Conservation (phyloP, 139 green algal species). For the Chlorella ohadii region DNA sequence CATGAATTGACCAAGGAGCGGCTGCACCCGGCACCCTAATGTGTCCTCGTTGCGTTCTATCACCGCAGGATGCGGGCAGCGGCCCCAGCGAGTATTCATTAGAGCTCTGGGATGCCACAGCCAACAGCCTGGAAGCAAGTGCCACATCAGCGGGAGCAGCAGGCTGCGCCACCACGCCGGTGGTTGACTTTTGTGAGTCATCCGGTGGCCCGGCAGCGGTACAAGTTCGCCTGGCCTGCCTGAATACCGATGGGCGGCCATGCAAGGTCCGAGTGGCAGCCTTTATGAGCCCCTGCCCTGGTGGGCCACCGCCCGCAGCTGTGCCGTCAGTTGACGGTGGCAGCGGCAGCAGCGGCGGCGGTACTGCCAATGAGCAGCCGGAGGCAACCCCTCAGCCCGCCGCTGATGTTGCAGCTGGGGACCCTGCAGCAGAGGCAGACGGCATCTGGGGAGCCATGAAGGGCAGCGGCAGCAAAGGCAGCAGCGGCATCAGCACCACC, state of each 20-base stretch:
- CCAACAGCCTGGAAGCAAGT: neutral
- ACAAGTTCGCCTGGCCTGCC: neutral
- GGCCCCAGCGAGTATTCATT: neutral
- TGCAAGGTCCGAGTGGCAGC: neutral
- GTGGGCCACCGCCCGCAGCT: neutral
- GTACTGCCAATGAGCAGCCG: neutral
- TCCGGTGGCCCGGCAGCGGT: neutral
- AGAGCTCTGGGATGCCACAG: neutral
- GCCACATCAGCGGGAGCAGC: neutral
- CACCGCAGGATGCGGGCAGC: neutral
- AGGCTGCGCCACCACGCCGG: slow-evolving; percentile 8
- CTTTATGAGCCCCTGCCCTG: slow-evolving; percentile 10
- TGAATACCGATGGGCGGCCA: neutral
- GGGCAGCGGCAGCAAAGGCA: neutral
- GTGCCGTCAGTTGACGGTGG: neutral
- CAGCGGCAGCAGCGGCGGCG: neutral
- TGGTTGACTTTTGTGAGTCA: neutral
- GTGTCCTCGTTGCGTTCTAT: too few relatives aligned
- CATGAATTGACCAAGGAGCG: too few relatives aligned
- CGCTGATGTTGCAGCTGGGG: too few relatives aligned
- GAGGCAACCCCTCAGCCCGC: neutral
- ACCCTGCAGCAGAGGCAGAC: too few relatives aligned
- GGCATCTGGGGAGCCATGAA: too few relatives aligned
- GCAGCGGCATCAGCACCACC: neutral
- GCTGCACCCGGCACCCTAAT: too few relatives aligned